These are phyloP conservation scores for Adansonia grandidieri DNA, from an alignment of 441 rosid genomes.

Conservation along the genomic window DNA sequence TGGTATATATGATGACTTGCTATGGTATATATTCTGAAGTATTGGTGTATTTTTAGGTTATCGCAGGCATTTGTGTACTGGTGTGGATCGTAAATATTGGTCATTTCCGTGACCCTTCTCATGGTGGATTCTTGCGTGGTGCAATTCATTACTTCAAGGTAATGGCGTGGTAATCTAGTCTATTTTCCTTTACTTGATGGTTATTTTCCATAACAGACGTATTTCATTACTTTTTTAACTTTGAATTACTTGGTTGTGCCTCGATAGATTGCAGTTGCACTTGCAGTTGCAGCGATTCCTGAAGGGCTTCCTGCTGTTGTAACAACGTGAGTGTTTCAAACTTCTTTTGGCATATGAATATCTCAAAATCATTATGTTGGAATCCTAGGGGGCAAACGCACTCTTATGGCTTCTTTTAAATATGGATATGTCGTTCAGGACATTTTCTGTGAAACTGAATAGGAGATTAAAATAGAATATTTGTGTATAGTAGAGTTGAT, in stretches of 20 bases:
- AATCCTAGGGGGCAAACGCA: slow-evolving; percentile 1
- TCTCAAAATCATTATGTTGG: slow-evolving; percentile 3
- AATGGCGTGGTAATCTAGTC: slow-evolving; percentile 20
- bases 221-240: slow-evolving; percentile 19
- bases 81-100: slow-evolving; percentile 99
- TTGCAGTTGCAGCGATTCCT: slow-evolving; percentile 99
- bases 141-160: slow-evolving; percentile 99
- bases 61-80: slow-evolving; percentile 94
- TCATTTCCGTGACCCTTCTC: slow-evolving; percentile 94
- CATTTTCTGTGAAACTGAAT: slow-evolving; percentile 18
- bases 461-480: slow-evolving; percentile 16
- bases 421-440: neutral
- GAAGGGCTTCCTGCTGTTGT: slow-evolving; percentile 99
- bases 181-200: neutral
- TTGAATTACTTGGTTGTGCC: slow-evolving; percentile 38
- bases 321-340: slow-evolving; percentile 76
- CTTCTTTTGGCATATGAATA: slow-evolving; percentile 21
- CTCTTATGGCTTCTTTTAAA: neutral
- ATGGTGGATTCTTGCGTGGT: slow-evolving; percentile 92
- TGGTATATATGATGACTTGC: neutral
- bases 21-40: slow-evolving; percentile 19
- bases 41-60: slow-evolving; percentile 63
- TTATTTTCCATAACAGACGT: neutral
- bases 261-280: slow-evolving; percentile 97
- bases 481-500: neutral